Evolutionary conservation across 1,139 yeast species (phyloP).

Genomic region (Pneumocystis jirovecii): DNA sequence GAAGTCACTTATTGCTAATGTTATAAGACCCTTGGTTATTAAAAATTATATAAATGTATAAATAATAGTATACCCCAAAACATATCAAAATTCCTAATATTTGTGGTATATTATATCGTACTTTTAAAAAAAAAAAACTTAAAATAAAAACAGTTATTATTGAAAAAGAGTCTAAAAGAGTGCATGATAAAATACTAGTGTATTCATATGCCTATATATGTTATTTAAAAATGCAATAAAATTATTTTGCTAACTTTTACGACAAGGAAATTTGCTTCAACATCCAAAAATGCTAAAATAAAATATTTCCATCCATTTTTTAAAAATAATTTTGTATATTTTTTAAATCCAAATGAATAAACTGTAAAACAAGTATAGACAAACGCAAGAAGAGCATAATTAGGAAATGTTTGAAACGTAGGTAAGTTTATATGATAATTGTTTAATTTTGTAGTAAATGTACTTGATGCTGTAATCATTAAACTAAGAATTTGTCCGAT

Average conservation of each 20-base stretch:
- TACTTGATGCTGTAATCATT: slow-evolving; percentile 30
- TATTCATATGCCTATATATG: slow-evolving; percentile 27
- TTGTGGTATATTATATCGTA: slow-evolving; percentile 34
- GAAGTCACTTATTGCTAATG: slow-evolving; percentile 28
- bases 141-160: slow-evolving; percentile 31
- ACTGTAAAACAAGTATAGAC: slow-evolving; percentile 28
- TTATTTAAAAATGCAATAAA: not conserved
- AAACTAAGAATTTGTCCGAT: slow-evolving; percentile 31
- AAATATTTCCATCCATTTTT: slow-evolving; percentile 32
- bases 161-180: slow-evolving; percentile 31
- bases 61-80: slow-evolving; percentile 23
- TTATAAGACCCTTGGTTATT: slow-evolving; percentile 21
- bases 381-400: slow-evolving; percentile 26
- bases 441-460: slow-evolving; percentile 28
- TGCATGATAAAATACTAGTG: slow-evolving; percentile 31
- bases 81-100: slow-evolving; percentile 28
- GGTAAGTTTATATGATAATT: slow-evolving; percentile 29
- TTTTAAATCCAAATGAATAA: slow-evolving; percentile 26
- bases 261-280: slow-evolving; percentile 23
- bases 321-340: slow-evolving; percentile 21
- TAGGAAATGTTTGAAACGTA: slow-evolving; percentile 31
- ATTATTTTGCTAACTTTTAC: not conserved
- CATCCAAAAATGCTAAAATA: slow-evolving; percentile 31
- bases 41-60: not conserved
- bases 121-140: slow-evolving; percentile 29